A percentile compares a stretch with the other conserved stretches of the same genome.
phyloP scores from a whole-genome alignment of 257 asterid genomes.

The Nicotiana obtusifolia region DNA sequence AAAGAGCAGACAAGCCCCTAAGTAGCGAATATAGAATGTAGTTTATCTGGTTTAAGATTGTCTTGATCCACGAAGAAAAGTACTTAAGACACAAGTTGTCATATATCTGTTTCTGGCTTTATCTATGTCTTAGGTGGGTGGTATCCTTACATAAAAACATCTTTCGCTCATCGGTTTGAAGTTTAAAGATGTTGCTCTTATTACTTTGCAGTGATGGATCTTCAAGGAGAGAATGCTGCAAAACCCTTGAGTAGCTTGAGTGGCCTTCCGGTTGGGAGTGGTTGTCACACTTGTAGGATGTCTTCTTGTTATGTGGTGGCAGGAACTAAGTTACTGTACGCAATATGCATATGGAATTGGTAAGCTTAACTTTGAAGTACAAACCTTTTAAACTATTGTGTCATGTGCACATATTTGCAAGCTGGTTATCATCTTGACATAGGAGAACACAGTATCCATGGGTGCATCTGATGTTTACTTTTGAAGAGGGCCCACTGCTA shows the following conservation, averaged over 20 bases:
- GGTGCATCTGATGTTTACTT: not conserved
- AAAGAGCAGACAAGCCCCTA: not conserved
- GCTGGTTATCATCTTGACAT: not conserved
- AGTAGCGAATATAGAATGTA: not conserved
- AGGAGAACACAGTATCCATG: not conserved
- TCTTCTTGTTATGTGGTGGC: conserved; percentile 68
- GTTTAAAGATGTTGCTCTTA: not conserved
- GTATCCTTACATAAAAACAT: not conserved
- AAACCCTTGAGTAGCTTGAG: conserved; percentile 79
- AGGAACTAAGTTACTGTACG: conserved; percentile 50
- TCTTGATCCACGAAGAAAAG: not conserved
- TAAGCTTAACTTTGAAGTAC: conserved; percentile 21
- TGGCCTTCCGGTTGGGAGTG: conserved; percentile 66
- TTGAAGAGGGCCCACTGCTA: not conserved
- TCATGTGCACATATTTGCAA: not conserved
- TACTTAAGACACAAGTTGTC: not conserved
- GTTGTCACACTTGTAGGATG: conserved; percentile 48
- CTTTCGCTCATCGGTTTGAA: not conserved
- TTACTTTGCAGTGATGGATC: conserved; percentile 48
- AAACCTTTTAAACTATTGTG: not conserved
- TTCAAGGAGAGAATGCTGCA: conserved; percentile 49
- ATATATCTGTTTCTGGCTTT: not conserved
- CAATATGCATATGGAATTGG: conserved; percentile 72
- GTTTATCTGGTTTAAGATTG: not conserved
- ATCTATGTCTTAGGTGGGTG: not conserved